Evolutionary conservation across 148 eudicot species (phyloP), one percentile per base, ranked within the genome.

Genomic region (Rheum nobile): DNA sequence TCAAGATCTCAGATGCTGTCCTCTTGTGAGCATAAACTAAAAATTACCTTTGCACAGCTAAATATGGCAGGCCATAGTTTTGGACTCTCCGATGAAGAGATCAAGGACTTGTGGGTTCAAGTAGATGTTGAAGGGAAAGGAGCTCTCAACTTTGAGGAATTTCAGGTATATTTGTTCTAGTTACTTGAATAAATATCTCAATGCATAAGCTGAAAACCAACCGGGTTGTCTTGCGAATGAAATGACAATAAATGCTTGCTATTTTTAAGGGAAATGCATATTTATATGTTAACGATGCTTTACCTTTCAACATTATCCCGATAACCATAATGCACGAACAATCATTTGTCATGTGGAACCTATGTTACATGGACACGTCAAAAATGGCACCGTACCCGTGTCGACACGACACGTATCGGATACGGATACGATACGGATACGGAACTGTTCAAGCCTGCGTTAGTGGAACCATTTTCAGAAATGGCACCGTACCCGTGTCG

Each of bases 121-220:
- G 97, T 96, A 44, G 99, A 96, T 80, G 79, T 90, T 61, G 96
- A 92, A 78, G 95, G 90, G 75, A 89, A 92, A 83, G 99, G 97
- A 35, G 84, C 85, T 74, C 85, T 96, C 52, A 94, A 96, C 83
- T 89, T 83, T 70, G 76, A 72, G 55, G 96, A 96, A 82, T 96
- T 96, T 74, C 91, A 88, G 97, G 97, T 89, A 76, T 59, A 28
- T 65, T 63, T 63, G 8, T 16, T 63, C 21, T 29, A 29, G 8
- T 63, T 31, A 5, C 13, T 17, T 26, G 4, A 22, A 0, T 57
- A 10, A n/a, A 35, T 39, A 13, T 67, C 32, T 59, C 1, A 16
- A 14, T 44, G 10, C 65, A 57, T 52, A n/a, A 6, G 3, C 12
- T 22, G 55, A 17, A 48, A 48, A 13, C 8, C n/a, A 48, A n/a